Evolutionary conservation across 2,329 filamentous ascomycete species (phyloP).

Genomic region (Claviceps sp.): DNA sequence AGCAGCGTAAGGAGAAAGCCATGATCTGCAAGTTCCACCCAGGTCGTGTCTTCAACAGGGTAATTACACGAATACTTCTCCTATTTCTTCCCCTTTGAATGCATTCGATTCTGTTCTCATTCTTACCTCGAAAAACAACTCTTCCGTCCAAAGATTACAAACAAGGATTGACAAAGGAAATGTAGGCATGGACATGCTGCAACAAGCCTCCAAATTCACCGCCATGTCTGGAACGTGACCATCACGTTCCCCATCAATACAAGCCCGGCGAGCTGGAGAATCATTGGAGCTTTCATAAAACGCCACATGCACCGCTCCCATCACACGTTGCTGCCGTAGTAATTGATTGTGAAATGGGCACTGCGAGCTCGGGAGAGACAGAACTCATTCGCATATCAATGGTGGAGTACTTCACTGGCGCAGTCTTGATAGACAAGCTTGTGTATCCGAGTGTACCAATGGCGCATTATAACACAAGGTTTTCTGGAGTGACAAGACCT

Average conservation of each 20-base stretch:
- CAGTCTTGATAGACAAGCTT: constrained; percentile 34
- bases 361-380: constrained; percentile 25
- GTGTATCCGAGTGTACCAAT: constrained; percentile 34
- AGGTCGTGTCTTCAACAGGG: constrained; percentile 15
- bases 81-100: neutral
- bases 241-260: constrained; percentile 14
- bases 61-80: constrained; percentile 4
- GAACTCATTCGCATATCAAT: constrained; percentile 39
- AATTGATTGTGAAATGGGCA: constrained; percentile 44
- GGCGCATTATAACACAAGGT: constrained; percentile 34
- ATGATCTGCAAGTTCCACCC: constrained; percentile 16
- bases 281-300: constrained; percentile 15
- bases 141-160: neutral
- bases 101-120: too few species aligned
- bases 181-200: constrained; percentile 20
- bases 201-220: constrained; percentile 9
- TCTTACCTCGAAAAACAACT: too few species aligned
- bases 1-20: neutral
- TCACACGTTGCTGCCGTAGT: constrained; percentile 21
- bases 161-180: neutral
- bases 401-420: constrained; percentile 36
- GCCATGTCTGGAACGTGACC: constrained; percentile 13
- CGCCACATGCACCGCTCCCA: neutral
- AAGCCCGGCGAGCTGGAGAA: constrained; percentile 13
- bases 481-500: constrained; percentile 30